Evolutionary conservation across 2,329 filamentous ascomycete species (phyloP), one percentile per base, ranked within the genome.

Genomic region (Fusarium siculi): DNA sequence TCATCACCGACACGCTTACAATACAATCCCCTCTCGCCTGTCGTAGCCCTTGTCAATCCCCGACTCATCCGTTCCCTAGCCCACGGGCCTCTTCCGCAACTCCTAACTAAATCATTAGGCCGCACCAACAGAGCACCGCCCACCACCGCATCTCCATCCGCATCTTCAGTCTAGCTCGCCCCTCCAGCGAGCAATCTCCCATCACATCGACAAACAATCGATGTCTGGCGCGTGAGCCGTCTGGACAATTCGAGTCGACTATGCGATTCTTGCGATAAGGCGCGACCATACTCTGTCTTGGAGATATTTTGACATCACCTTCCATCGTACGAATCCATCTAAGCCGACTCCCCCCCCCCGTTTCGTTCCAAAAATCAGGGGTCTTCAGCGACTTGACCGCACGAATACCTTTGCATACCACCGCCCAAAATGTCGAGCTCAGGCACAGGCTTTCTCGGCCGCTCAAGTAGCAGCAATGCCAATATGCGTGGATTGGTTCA

Each of bases 401-500:
- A 57, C 55, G 46, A 66, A 50, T 46, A 63, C 62, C 53, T 58
- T 62, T 53, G 66, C 57, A 60, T 43, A 57, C 63, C 42, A 53
- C 63, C 68, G 65, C 64, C 72, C 80, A 81, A 72, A 73, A 90
- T 90, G 88, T 87, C 89, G 77, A 87, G 87, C 61, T 83, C 86
- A n/a, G 84, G 85, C 36, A 84, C 86, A 78, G 88, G 89, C 81
- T 92, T 92, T 73, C 86, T 92, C 69, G 89, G 90, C 85, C 89
- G 90, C 74, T 92, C 90, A 75, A 90, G 85, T 79, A 90, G 85
- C 77, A 90, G 86, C 81, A 91, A 89, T 81, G 87, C 90, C 44
- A 92, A 92, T 79, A 92, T 92, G 90, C 89, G 90, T 76, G 96
- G 96, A 34, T 87, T 99, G 76, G 96, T 99, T 53, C 97, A 98